phyloP scores from a whole-genome alignment of 768 basidiomycete species.

The Trametes punicea region DNA sequence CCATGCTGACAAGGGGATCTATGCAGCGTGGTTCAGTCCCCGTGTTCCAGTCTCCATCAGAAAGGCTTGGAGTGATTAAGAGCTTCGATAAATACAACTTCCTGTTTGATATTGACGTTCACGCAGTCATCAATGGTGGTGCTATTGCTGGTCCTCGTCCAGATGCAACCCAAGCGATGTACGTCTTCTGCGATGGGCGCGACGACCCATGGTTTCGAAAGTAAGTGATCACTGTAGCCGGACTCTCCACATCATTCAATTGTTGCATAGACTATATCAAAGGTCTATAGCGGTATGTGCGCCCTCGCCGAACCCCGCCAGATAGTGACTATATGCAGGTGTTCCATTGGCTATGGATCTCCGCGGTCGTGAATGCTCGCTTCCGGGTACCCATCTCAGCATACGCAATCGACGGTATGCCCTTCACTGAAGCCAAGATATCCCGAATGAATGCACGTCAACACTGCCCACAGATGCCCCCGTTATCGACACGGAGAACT shows the following conservation, averaged over 20 bases:
- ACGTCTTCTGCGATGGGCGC: constrained; percentile 9
- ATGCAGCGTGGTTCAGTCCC: constrained; percentile 13
- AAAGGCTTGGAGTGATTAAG: background rate
- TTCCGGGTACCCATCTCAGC: constrained; percentile 9
- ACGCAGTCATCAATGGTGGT: background rate
- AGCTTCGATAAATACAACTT: background rate
- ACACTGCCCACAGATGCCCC: no score
- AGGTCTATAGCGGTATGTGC: constrained; percentile 5
- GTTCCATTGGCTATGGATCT: constrained; percentile 12
- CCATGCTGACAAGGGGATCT: background rate
- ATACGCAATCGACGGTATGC: constrained; percentile 4
- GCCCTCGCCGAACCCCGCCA: background rate
- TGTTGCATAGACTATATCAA: background rate
- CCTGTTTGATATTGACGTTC: background rate
- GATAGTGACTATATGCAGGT: background rate
- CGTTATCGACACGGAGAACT: background rate
- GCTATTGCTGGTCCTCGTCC: background rate
- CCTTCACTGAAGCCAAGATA: background rate
- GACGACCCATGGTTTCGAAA: constrained; percentile 14
- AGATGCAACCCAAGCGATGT: background rate
- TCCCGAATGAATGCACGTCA: background rate
- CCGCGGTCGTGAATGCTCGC: constrained; percentile 2
- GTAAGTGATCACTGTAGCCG: background rate
- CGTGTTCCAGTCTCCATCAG: background rate
- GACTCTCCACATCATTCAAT: background rate